A percentile compares a stretch with the other conserved stretches of the same genome.
phyloP scores from a whole-genome alignment of 2,329 filamentous ascomycete genomes.

The Pseudocercospora musae region DNA sequence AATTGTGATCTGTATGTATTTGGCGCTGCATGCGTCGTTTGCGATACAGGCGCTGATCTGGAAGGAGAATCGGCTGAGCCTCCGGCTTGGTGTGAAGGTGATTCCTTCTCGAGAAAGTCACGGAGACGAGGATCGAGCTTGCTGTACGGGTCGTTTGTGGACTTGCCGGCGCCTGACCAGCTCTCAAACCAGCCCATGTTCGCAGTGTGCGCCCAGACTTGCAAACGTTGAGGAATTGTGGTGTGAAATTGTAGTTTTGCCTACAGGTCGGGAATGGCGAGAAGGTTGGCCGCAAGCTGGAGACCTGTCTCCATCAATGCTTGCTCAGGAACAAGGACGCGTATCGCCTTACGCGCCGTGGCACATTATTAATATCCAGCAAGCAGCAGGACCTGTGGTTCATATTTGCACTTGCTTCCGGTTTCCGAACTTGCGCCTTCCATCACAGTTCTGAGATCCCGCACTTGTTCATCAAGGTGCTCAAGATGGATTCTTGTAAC shows the following conservation, averaged over 20 bases:
- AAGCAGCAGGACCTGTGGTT: background rate
- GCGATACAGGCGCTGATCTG: conserved; percentile 3
- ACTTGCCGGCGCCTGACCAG: conserved; percentile 37
- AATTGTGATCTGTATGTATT: conserved; percentile 33
- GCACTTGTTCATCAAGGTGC: background rate
- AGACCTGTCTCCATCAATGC: background rate
- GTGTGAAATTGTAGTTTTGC: background rate
- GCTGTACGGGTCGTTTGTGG: conserved; percentile 61
- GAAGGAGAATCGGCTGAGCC: conserved; percentile 8
- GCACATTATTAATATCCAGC: too few relatives aligned
- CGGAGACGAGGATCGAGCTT: conserved; percentile 79
- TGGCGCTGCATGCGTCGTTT: conserved; percentile 32
- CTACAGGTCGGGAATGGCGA: background rate
- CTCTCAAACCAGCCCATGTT: conserved; percentile 65
- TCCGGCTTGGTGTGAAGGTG: conserved; percentile 64
- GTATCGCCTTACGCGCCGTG: too few relatives aligned
- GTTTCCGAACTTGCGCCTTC: background rate
- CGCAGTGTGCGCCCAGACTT: background rate
- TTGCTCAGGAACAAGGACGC: background rate
- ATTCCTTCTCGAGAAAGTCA: conserved; percentile 80
- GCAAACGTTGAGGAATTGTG: background rate
- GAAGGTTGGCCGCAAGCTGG: background rate
- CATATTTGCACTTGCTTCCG: background rate
- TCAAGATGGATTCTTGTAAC: background rate
- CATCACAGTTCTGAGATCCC: background rate